Conservation (phyloP, 108 stramenopile species). For the Cyclostephanos invisitatus region DNA sequence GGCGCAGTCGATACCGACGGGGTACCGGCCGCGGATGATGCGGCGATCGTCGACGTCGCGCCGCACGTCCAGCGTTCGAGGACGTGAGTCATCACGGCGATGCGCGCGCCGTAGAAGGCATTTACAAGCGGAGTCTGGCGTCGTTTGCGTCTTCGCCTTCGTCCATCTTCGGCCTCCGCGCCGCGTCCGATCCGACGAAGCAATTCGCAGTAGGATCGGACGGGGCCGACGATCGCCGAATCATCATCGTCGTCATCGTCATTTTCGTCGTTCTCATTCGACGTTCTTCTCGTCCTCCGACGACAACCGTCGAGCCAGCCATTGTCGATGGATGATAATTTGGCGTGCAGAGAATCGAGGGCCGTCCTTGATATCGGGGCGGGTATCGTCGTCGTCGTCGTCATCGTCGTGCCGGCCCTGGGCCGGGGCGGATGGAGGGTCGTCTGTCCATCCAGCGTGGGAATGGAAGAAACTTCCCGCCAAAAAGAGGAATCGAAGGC, state of each 20-base stretch:
- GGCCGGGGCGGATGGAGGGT: no score
- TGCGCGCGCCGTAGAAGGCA: constrained; percentile 76
- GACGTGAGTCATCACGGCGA: constrained; percentile 55
- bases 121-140: constrained; percentile 80
- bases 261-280: constrained; percentile 10
- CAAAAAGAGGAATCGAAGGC: no score
- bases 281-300: background rate
- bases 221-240: background rate
- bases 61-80: constrained; percentile 29
- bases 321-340: constrained; percentile 59
- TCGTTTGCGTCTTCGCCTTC: constrained; percentile 3
- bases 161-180: background rate
- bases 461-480: no score
- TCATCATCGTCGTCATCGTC: constrained; percentile 11
- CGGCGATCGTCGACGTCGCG: background rate
- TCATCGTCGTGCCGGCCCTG: no score
- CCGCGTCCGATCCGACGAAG: constrained; percentile 18
- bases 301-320: constrained; percentile 42
- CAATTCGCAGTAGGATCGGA: constrained; percentile 21
- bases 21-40: no score
- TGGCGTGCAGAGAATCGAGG: constrained; percentile 66
- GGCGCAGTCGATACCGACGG: constrained; percentile 2
- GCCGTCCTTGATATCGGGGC: constrained; percentile 65
- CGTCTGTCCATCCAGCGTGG: no score
- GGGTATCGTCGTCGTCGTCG: constrained; percentile 1